Evolutionary conservation across 192 early-diverging fungal species (phyloP).

Genomic region (Coemansia sp.): DNA sequence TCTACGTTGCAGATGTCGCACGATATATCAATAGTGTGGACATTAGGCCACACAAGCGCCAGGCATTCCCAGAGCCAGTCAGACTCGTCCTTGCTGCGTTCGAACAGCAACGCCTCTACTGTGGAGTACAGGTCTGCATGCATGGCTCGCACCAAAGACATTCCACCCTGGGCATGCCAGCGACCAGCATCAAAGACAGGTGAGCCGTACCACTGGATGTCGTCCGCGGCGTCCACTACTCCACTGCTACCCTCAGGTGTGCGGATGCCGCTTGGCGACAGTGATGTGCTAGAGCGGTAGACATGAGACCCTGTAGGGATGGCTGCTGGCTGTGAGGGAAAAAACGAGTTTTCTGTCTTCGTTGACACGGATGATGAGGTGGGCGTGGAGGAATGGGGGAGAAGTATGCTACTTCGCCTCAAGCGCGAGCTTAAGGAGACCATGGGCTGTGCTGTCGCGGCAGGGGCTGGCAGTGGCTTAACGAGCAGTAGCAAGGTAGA

Average conservation of each 20-base stretch:
- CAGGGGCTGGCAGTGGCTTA: neutral
- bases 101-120: slow-evolving; percentile 30
- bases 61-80: slow-evolving; percentile 34
- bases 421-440: slow-evolving; percentile 8
- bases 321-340: neutral
- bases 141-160: slow-evolving; percentile 39
- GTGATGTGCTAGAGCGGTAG: neutral
- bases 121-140: slow-evolving; percentile 16
- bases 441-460: neutral
- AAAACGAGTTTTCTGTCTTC: neutral
- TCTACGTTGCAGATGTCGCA: slow-evolving; percentile 31
- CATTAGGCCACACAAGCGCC: slow-evolving; percentile 43
- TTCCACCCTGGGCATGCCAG: slow-evolving; percentile 41
- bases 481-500: neutral
- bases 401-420: neutral
- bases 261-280: neutral
- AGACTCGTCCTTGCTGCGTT: slow-evolving; percentile 5
- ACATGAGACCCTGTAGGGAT: neutral
- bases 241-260: neutral
- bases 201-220: slow-evolving; percentile 29
- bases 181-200: slow-evolving; percentile 44
- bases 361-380: neutral
- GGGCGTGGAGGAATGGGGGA: neutral
- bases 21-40: slow-evolving; percentile 30
- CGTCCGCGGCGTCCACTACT: neutral